Percentiles rank a stretch among this genome's conserved stretches.
Conservation (phyloP, 371 early-diverging fungal species). For the Massospora cicadina region DNA sequence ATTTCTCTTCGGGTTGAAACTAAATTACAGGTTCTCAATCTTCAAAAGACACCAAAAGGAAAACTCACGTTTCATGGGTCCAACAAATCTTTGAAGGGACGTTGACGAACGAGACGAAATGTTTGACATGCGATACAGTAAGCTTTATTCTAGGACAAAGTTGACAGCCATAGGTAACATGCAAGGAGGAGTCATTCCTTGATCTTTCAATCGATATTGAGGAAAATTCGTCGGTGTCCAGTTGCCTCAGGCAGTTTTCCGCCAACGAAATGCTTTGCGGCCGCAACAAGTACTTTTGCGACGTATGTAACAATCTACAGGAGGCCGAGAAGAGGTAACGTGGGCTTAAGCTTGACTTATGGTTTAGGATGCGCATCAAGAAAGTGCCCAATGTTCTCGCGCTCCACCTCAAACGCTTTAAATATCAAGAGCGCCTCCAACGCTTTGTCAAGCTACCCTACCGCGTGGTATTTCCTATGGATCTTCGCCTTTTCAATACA, state of each 20-base stretch:
- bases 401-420: constrained; percentile 90
- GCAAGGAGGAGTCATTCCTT: constrained; percentile 83
- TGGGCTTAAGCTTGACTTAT: background rate
- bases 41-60: background rate
- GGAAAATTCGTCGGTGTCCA: constrained; percentile 80
- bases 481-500: constrained; percentile 83
- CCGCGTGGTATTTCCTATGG: constrained; percentile 83
- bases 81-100: constrained; percentile 89
- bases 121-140: constrained; percentile 87
- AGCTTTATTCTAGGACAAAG: constrained; percentile 8
- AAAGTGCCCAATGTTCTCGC: constrained; percentile 83
- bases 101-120: constrained; percentile 88
- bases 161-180: constrained; percentile 44
- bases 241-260: constrained; percentile 85
- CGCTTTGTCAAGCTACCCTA: constrained; percentile 85
- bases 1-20: background rate
- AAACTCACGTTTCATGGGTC: constrained; percentile 58
- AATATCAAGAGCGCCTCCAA: constrained; percentile 80
- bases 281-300: constrained; percentile 93
- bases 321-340: constrained; percentile 80
- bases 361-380: constrained; percentile 82
- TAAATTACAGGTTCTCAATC: background rate
- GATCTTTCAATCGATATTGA: constrained; percentile 92
- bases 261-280: constrained; percentile 80
- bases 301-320: constrained; percentile 80